These are phyloP conservation scores for Acanthamoeba lenticulata DNA, from an alignment of 208 protist species.

Conservation along the genomic window DNA sequence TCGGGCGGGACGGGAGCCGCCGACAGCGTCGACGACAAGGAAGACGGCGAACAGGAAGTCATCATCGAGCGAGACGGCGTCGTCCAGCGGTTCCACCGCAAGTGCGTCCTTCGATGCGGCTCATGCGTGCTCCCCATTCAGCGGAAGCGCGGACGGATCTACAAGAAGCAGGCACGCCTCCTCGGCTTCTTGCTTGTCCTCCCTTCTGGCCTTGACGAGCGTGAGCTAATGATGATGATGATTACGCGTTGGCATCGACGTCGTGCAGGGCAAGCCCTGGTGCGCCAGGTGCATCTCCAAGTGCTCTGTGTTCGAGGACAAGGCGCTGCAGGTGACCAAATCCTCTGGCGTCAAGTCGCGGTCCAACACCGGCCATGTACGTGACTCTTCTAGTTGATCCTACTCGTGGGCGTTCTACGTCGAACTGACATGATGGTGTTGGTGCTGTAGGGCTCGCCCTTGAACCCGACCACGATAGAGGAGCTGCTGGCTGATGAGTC, in stretches of 20 bases:
- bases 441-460: neutral
- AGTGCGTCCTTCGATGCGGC: neutral
- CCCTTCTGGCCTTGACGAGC: too few species aligned
- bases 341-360: neutral
- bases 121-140: neutral
- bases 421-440: neutral
- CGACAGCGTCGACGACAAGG: constrained; percentile 24
- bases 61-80: neutral
- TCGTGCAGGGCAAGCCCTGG: constrained; percentile 20
- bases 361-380: neutral
- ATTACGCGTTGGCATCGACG: too few species aligned
- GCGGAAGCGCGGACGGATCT: neutral
- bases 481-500: constrained; percentile 1
- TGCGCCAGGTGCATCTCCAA: constrained; percentile 33
- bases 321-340: neutral
- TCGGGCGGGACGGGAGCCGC: too few species aligned
- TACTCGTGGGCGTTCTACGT: neutral
- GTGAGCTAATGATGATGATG: too few species aligned
- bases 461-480: neutral
- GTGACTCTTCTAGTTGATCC: too few species aligned
- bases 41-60: neutral
- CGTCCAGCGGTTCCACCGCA: constrained; percentile 13
- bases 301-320: constrained; percentile 44
- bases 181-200: neutral
- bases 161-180: neutral